Percentiles rank a stretch among this genome's conserved stretches.
Evolutionary conservation across 225 moss, liverwort and hornwort genomes (phyloP).

Genomic region (Asterella californica): DNA sequence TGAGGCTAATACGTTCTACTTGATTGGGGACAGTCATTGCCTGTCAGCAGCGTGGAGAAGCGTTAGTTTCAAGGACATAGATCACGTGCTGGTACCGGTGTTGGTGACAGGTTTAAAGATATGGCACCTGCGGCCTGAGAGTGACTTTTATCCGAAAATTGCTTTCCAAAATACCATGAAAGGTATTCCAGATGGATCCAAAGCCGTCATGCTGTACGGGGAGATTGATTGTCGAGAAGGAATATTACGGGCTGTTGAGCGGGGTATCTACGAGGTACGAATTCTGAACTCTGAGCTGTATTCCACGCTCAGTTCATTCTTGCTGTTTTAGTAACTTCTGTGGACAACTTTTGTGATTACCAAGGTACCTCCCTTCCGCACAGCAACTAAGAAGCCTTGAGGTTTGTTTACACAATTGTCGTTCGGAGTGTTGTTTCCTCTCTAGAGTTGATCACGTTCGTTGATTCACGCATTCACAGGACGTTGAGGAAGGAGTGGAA

Average conservation of each 20-base stretch:
- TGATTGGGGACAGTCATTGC: constrained; percentile 50
- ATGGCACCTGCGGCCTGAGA: constrained; percentile 44
- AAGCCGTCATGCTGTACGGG: constrained; percentile 38
- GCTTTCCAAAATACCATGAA: constrained; percentile 38
- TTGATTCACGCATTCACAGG: constrained; percentile 11
- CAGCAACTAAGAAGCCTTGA: too few relatives aligned
- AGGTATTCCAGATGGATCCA: constrained; percentile 35
- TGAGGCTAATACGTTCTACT: constrained; percentile 26
- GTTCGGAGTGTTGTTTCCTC: background rate
- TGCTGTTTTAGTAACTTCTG: background rate
- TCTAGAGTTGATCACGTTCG: background rate
- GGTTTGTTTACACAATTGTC: background rate
- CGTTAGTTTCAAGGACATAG: constrained; percentile 27
- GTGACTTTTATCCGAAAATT: constrained; percentile 40
- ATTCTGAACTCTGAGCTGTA: background rate
- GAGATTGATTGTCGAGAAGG: constrained; percentile 48
- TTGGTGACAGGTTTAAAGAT: constrained; percentile 44
- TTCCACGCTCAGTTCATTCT: background rate
- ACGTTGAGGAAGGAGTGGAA: constrained; percentile 36
- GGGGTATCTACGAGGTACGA: constrained; percentile 31
- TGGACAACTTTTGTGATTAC: background rate
- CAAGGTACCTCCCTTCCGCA: too few relatives aligned
- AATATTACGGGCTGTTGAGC: constrained; percentile 32
- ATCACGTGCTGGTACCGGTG: constrained; percentile 30
- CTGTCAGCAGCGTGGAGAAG: constrained; percentile 49